These are phyloP conservation scores for Zarea fungicola DNA, from an alignment of 2,329 filamentous ascomycete genomes.

Conservation along the genomic window DNA sequence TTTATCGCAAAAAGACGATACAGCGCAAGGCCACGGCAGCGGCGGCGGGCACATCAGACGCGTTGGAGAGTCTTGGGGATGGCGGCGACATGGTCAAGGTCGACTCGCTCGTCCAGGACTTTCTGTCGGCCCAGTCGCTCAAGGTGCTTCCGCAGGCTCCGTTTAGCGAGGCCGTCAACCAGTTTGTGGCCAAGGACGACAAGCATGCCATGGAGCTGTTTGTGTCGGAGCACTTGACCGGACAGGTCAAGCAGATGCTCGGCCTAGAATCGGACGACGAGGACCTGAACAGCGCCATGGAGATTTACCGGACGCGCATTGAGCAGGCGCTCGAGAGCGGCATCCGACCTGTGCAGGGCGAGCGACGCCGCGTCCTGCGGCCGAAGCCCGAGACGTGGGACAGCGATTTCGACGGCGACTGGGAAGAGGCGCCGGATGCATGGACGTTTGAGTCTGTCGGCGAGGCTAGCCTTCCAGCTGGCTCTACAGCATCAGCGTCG, in stretches of 20 bases:
- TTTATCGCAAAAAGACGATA: conserved; percentile 79
- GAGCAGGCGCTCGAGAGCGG: conserved; percentile 69
- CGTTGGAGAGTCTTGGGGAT: conserved; percentile 47
- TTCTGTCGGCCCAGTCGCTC: conserved; percentile 78
- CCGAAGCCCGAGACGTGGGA: conserved; percentile 80
- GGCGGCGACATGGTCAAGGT: conserved; percentile 70
- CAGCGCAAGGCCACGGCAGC: conserved; percentile 33
- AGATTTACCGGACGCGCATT: conserved; percentile 61
- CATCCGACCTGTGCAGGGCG: conserved; percentile 32
- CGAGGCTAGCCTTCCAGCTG: conserved; percentile 10
- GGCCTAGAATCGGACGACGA: conserved; percentile 58
- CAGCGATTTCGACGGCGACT: conserved; percentile 79
- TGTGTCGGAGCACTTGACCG: conserved; percentile 64
- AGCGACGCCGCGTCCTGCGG: conserved; percentile 51
- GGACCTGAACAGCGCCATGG: conserved; percentile 69
- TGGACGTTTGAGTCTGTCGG: conserved; percentile 29
- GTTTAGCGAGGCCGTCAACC: conserved; percentile 86
- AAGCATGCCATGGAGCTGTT: conserved; percentile 85
- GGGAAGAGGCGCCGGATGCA: conserved; percentile 72
- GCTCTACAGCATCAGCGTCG: conserved; percentile 19
- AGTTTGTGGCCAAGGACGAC: conserved; percentile 94
- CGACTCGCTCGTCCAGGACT: conserved; percentile 82
- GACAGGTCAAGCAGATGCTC: conserved; percentile 66
- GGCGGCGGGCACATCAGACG: conserved; percentile 61
- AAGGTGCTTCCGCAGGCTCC: conserved; percentile 90